Base-by-base conservation (phyloP, 164 flowering plant genomes). In the Magnolia kwangsiensis region DNA sequence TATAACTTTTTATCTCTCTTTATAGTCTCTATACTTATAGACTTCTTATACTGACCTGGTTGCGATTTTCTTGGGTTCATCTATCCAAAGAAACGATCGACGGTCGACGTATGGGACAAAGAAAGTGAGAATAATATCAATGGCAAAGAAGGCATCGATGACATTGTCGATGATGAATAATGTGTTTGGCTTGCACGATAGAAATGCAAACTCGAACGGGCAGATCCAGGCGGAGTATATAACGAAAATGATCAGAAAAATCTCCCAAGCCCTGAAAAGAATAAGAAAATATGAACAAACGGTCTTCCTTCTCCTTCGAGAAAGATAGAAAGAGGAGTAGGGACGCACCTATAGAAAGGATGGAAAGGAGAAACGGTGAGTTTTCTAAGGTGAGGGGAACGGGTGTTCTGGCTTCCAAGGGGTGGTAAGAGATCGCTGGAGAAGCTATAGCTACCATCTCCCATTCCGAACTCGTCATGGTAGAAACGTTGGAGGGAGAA, bases 171-270 rank as follows among this genome's bases (percentile, higher is more conserved):
- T 21, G 68, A 94, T 72, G 85, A 88, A 90, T 51, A 96, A 81
- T 0, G 86, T 81, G 75, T 87, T 87, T 75, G 86, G 86, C 84
- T 90, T 85, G 87, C 88, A 88, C 10, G 82, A 71, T n/a, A 96
- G 84, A 75, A 94, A 96, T 74, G 96, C 95, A 73, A 96, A 90
- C 81, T 94, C 91, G 66, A 94, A 96, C n/a, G 98, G 98, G 80
- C 88, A 88, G 69, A 92, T 87, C 99, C 97, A 96, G n/a, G 99
- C 97, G 0, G 97, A 92, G 83, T 96, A 96, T 61, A 96, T 77
- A 29, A 94, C 98, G 24, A 94, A 84, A 74, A 88, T 51, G 68
- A 90, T 85, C 81, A 96, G 88, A 75, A 91, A 83, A 89, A 88
- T 90, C 90, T 94, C 91, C 99, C 99, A 96, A 45, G 87, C 92